Base-by-base conservation (phyloP, 768 basidiomycete genomes). In the Pisolithus sp. region DNA sequence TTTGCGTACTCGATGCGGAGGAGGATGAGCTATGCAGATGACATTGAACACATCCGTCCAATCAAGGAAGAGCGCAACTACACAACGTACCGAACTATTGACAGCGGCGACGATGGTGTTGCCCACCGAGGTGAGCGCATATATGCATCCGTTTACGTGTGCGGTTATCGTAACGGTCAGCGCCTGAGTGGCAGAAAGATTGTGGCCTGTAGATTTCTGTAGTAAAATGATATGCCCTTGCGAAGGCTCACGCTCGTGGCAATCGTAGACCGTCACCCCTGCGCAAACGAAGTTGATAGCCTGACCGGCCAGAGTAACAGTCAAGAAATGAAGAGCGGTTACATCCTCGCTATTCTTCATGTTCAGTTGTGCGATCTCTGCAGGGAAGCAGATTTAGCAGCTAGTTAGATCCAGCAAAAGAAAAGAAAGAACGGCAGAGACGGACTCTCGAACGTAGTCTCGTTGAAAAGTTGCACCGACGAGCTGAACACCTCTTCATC, bases 381-480 rank as follows among this genome's bases (percentile, higher is more conserved):
- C 30, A 30, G 4, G 10, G 30, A 30, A 30, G 9, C 26, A 4
- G 5, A 17, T 24, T 10, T 9, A 49, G 12, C 7, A 1, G 26
- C 7, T 39, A 13, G 24, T 34, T 49, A 24, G 50, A 62, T 39
- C 51, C 55, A 10, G 39, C 36, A 44, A 17, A 24, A 37, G 20
- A 21, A 18, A 28, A 24, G 3, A 41, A 23, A 24, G 13, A 18
- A 23, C 31, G 31, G 31, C n/a, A 54, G 40, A 21, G 13, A 73
- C 84, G 59, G 41, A 89, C 88, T 68, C 41, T 76, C 70, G 53
- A 90, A 86, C 5, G 80, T 75, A 13, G 68, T 73, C 42, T 84
- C 84, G 53, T 89, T 81, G 23, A 90, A 60, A 0, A 91, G 58
- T 59, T 81, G 80, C 65, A 93, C 81, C 10, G 76, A 80, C 48